A percentile compares a stretch with the other conserved stretches of the same genome.
These are phyloP conservation scores for Cytospora piceae DNA, from an alignment of 2,329 filamentous ascomycete species.

Conservation along the genomic window DNA sequence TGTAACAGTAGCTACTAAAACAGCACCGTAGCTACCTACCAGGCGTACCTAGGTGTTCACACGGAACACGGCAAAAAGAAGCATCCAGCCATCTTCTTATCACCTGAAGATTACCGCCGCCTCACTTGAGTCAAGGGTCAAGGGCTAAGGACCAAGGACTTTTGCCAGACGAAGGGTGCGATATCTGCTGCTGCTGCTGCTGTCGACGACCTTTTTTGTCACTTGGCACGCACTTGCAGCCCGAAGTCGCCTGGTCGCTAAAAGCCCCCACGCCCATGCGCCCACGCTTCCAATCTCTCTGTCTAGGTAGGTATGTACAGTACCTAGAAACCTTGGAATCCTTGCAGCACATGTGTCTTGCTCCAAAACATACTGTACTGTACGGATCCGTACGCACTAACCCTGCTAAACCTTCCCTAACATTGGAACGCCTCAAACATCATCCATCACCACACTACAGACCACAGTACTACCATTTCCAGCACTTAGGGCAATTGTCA, in stretches of 20 bases:
- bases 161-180: too few species aligned
- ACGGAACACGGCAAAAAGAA: too few species aligned
- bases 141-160: too few species aligned
- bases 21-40: too few species aligned
- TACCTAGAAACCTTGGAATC: background rate
- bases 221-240: background rate
- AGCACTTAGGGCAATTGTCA: slow-evolving; percentile 1
- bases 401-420: background rate
- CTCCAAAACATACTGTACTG: slow-evolving; percentile 1
- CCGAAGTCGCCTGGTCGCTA: background rate
- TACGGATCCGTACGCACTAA: background rate
- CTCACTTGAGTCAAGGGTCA: background rate
- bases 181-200: too few species aligned
- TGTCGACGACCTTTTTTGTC: background rate
- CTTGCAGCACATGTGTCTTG: slow-evolving; percentile 1
- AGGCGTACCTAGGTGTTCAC: too few species aligned
- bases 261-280: background rate
- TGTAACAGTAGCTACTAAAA: too few species aligned
- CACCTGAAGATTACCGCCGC: too few species aligned
- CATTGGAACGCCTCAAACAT: slow-evolving; percentile 1
- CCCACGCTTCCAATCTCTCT: background rate
- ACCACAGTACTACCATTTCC: background rate
- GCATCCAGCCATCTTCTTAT: too few species aligned
- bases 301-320: background rate
- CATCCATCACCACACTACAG: background rate